A percentile compares a stretch with the other conserved stretches of the same genome.
These are phyloP conservation scores for Chlorencoelia australis DNA, from an alignment of 2,329 filamentous ascomycete species.

Conservation along the genomic window DNA sequence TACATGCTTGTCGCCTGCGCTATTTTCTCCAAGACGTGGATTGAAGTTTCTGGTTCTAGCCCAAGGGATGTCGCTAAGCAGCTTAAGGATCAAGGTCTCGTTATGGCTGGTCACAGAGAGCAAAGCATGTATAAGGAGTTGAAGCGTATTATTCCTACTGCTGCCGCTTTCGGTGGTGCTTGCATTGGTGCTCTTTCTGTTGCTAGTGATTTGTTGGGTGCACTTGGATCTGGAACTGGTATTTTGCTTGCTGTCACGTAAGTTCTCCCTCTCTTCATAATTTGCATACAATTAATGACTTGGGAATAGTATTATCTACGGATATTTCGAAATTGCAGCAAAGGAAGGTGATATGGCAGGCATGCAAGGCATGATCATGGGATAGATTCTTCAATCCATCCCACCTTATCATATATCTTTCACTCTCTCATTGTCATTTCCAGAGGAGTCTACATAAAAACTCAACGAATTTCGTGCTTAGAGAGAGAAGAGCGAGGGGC, in stretches of 20 bases:
- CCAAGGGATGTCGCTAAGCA: constrained; percentile 98
- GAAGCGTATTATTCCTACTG: constrained; percentile 97
- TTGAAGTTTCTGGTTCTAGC: constrained; percentile 96
- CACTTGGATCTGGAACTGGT: constrained; percentile 92
- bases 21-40: constrained; percentile 99
- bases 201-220: constrained; percentile 88
- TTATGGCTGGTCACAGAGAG: constrained; percentile 99
- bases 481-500: neutral
- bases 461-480: constrained; percentile 12
- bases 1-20: constrained; percentile 98
- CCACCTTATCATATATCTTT: too few relatives aligned
- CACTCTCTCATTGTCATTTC: constrained; percentile 16
- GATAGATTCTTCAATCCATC: constrained; percentile 32
- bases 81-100: constrained; percentile 97
- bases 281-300: constrained; percentile 28
- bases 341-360: constrained; percentile 94
- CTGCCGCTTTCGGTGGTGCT: constrained; percentile 94
- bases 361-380: constrained; percentile 65
- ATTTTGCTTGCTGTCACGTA: constrained; percentile 97
- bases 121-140: constrained; percentile 99
- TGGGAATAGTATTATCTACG: constrained; percentile 78
- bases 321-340: constrained; percentile 98
- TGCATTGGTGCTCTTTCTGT: constrained; percentile 98
- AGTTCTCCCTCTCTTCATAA: constrained; percentile 36
- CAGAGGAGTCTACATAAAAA: constrained; percentile 6